These are phyloP conservation scores for Parathielavia appendiculata DNA, from an alignment of 495 filamentous ascomycete genomes.

Conservation along the genomic window DNA sequence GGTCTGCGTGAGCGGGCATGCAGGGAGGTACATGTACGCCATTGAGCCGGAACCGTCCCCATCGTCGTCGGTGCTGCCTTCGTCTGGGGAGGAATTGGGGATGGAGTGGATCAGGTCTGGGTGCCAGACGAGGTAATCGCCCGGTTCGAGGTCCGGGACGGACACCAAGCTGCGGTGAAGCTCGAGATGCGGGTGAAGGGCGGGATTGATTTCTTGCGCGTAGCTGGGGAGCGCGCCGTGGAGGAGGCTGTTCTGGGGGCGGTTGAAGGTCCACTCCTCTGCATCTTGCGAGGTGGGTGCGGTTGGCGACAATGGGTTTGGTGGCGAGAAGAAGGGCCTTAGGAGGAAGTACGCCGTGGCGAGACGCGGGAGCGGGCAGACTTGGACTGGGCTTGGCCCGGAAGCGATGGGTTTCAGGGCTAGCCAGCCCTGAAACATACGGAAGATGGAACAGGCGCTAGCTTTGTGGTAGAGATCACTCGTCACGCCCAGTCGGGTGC, in stretches of 20 bases:
- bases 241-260: slow-evolving; percentile 49
- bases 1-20: slow-evolving; percentile 71
- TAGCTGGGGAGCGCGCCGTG: slow-evolving; percentile 74
- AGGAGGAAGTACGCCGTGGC: slow-evolving; percentile 82
- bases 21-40: slow-evolving; percentile 75
- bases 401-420: slow-evolving; percentile 62
- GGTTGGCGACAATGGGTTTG: not conserved
- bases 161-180: slow-evolving; percentile 66
- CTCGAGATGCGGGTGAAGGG: slow-evolving; percentile 71
- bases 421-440: slow-evolving; percentile 85
- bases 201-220: slow-evolving; percentile 64
- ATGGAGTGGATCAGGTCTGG: slow-evolving; percentile 52
- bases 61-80: not conserved
- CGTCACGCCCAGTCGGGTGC: slow-evolving; percentile 59
- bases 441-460: slow-evolving; percentile 76
- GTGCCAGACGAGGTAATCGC: slow-evolving; percentile 89
- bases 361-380: slow-evolving; percentile 69
- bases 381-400: slow-evolving; percentile 58
- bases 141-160: slow-evolving; percentile 66
- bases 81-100: slow-evolving; percentile 1
- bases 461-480: slow-evolving; percentile 79
- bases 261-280: slow-evolving; percentile 34
- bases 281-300: not conserved
- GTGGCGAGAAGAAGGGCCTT: slow-evolving; percentile 74
- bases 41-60: too few relatives aligned